phyloP scores from a whole-genome alignment of 2,329 filamentous ascomycete species.

The Helotiales sp. region DNA sequence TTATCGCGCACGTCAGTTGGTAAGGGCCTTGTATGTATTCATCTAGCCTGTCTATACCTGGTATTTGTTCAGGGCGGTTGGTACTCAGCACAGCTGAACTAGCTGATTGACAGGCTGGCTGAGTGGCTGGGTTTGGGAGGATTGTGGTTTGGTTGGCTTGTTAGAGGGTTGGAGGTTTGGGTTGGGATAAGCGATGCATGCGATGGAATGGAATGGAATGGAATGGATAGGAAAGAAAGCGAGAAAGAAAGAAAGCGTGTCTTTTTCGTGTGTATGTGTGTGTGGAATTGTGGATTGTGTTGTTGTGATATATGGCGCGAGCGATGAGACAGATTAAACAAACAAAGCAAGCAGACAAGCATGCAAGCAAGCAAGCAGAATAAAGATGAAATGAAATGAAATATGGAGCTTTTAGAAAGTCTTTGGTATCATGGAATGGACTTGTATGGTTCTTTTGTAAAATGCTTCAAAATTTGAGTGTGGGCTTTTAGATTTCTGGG shows the following conservation, averaged over 20 bases:
- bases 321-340: background rate
- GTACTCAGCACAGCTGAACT: background rate
- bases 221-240: background rate
- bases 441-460: no score
- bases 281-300: background rate
- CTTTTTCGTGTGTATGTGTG: background rate
- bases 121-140: background rate
- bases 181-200: background rate
- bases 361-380: background rate
- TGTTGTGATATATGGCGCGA: background rate
- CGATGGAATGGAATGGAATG: background rate
- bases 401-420: no score
- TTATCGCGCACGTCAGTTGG: no score
- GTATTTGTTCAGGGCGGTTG: background rate
- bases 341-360: background rate
- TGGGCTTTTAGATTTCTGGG: no score
- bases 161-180: no score
- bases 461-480: no score
- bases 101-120: background rate
- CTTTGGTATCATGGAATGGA: no score
- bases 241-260: background rate
- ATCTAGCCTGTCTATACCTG: background rate
- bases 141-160: background rate
- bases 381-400: no score
- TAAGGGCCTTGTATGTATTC: background rate